Conservation (phyloP, 768 basidiomycete genomes). For the Kwoniella newhampshirensis region DNA sequence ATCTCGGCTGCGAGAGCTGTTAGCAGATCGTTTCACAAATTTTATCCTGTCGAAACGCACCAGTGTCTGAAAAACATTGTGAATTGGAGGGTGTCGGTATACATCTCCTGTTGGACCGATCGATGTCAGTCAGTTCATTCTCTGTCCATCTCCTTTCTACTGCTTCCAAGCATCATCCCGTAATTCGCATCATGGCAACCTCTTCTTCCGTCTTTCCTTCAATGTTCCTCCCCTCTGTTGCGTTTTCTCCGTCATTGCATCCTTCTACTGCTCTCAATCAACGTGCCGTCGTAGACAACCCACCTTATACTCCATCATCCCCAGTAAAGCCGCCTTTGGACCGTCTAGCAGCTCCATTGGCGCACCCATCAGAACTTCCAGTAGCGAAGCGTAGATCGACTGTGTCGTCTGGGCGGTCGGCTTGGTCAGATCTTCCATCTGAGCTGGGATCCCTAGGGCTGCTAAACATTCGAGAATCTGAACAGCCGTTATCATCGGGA, state of each 20-base stretch:
- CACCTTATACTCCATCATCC: constrained; percentile 51
- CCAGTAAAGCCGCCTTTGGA: constrained; percentile 45
- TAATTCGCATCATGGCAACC: neutral
- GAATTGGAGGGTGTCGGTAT: constrained; percentile 42
- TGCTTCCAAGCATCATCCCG: neutral
- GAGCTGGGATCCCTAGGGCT: constrained; percentile 35
- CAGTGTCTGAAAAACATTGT: constrained; percentile 50
- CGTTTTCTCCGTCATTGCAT: no score
- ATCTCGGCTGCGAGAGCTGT: no score
- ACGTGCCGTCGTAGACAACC: constrained; percentile 3
- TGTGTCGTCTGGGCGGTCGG: constrained; percentile 34
- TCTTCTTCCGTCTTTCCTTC: neutral
- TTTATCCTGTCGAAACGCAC: constrained; percentile 33
- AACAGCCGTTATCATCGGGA: constrained; percentile 30
- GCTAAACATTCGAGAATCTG: constrained; percentile 38
- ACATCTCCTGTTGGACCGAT: constrained; percentile 31
- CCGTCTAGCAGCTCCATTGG: constrained; percentile 38
- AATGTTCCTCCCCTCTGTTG: no score
- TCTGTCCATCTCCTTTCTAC: no score
- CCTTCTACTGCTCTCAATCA: neutral
- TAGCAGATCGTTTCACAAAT: no score
- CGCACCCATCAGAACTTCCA: constrained; percentile 40
- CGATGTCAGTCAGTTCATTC: no score
- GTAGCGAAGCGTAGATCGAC: constrained; percentile 33
- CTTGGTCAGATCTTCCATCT: constrained; percentile 35